Evolutionary conservation across 495 filamentous ascomycete genomes (phyloP), one percentile per base, ranked within the genome.

Genomic region (Xylaria castorea): DNA sequence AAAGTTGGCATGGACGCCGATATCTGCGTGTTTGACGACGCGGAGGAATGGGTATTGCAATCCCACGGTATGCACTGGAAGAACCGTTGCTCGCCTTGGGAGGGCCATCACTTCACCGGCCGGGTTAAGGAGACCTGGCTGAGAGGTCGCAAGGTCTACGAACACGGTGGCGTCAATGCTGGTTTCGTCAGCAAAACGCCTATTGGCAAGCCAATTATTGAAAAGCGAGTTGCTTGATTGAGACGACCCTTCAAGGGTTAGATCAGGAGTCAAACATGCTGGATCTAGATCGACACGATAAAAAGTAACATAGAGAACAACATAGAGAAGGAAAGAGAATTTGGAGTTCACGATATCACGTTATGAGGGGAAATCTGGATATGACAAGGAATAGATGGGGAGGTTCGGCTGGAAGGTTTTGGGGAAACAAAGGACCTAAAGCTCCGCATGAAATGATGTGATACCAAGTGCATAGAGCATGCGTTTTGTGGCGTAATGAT

Each of bases 81-180:
- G 75, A 98, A 99, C 80, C 97, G 97, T 81, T 93, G 93, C 84
- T 93, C 90, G 32, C 96, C 96, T 3, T 99, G 97, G 85, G 92
- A 98, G 81, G 94, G 94, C 32, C 91, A 90, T 75, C 88, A 80
- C 7, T 89, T 99, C 78, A 88, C 85, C 69, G 96, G 96, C 0
- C 88, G 93, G 73, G 95, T 98, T 18, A 87, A 84, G 66, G 94
- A 97, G 86, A 98, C 96, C 11, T 98, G 94, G 94, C 78, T 99
- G 55, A 85, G 95, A 44, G 96, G 96, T 1, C 82, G 83, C 73
- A 91, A 87, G 79, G 87, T 98, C 38, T 97, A 92, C 80, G 86
- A 88, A 74, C 68, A 83, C 9, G 81, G 81, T 16, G 85, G 77
- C 1, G 44, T n/a, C 6, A 81, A 83, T 22, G 78, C 53, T 3